A percentile compares a stretch with the other conserved stretches of the same genome.
Conservation (phyloP, 2,329 filamentous ascomycete genomes). For the Aspergillus sp. region DNA sequence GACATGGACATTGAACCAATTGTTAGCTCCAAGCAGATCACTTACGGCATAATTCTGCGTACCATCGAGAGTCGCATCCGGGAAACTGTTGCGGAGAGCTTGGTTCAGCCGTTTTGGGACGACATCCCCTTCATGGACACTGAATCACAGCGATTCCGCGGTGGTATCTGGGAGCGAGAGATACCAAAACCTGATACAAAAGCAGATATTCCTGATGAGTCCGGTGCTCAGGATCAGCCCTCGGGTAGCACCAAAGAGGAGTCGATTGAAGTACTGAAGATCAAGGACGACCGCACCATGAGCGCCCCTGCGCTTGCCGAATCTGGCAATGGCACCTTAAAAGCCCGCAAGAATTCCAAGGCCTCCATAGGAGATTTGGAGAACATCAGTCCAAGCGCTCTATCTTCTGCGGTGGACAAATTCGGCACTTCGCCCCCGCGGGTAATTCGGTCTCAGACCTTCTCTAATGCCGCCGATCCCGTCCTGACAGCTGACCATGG, state of each 20-base stretch:
- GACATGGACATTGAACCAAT: slow-evolving; percentile 94
- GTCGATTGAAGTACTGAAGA: slow-evolving; percentile 30
- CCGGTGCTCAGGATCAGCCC: slow-evolving; percentile 25
- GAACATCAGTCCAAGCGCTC: slow-evolving; percentile 20
- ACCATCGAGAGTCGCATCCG: slow-evolving; percentile 95
- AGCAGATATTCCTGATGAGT: slow-evolving; percentile 41
- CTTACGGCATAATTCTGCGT: slow-evolving; percentile 85
- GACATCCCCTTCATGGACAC: slow-evolving; percentile 90
- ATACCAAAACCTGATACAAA: slow-evolving; percentile 44
- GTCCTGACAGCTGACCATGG: slow-evolving; percentile 67
- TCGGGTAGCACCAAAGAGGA: slow-evolving; percentile 23
- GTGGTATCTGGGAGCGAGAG: slow-evolving; percentile 72
- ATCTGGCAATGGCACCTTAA: slow-evolving; percentile 23
- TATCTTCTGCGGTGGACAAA: slow-evolving; percentile 36
- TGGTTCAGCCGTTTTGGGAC: slow-evolving; percentile 94
- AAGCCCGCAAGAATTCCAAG: slow-evolving; percentile 32
- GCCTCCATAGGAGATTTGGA: slow-evolving; percentile 26
- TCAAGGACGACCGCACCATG: slow-evolving; percentile 38
- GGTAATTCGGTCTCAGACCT: slow-evolving; percentile 62
- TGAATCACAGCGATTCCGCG: slow-evolving; percentile 73
- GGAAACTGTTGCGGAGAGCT: slow-evolving; percentile 86
- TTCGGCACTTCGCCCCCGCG: slow-evolving; percentile 52
- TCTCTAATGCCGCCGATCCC: slow-evolving; percentile 64
- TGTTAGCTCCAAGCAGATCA: slow-evolving; percentile 92
- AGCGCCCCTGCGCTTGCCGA: slow-evolving; percentile 37